Evolutionary conservation across 495 filamentous ascomycete species (phyloP).

Genomic region (Penicillium riverlandense): DNA sequence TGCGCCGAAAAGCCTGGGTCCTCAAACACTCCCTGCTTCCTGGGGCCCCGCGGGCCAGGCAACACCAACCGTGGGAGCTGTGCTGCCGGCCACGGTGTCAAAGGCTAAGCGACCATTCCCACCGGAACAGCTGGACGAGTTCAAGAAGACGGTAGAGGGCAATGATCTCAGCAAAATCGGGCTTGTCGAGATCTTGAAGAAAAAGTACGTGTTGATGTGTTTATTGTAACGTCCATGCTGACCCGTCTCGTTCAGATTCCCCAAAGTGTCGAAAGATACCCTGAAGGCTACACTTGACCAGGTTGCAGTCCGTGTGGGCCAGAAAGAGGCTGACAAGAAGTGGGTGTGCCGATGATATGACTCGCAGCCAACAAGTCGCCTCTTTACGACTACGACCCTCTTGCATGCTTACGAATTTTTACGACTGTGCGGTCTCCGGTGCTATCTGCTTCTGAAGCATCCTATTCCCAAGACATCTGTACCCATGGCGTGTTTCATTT

Average conservation of each 20-base stretch:
- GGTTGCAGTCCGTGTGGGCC: conserved; percentile 61
- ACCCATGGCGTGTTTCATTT: too few species aligned
- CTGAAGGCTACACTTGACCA: conserved; percentile 65
- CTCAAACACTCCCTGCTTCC: conserved; percentile 10
- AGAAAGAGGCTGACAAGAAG: conserved; percentile 56
- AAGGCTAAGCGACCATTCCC: conserved; percentile 38
- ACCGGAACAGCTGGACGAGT: conserved; percentile 58
- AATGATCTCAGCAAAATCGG: conserved; percentile 70
- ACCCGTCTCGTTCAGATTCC: conserved; percentile 43
- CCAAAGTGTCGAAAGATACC: conserved; percentile 60
- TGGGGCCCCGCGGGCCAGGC: not conserved
- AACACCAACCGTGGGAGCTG: conserved; percentile 3
- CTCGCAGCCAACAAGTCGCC: not conserved
- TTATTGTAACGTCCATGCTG: not conserved
- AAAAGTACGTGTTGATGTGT: conserved; percentile 34
- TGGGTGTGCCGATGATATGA: conserved; percentile 42
- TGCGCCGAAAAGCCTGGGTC: conserved; percentile 16
- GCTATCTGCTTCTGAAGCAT: too few species aligned
- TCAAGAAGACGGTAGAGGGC: conserved; percentile 61
- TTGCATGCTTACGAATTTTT: too few species aligned
- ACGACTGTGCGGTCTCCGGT: too few species aligned
- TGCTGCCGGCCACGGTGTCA: conserved; percentile 5
- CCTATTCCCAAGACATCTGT: too few species aligned
- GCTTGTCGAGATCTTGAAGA: conserved; percentile 68
- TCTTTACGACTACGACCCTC: too few species aligned